Percentiles rank a stretch among this genome's conserved stretches.
phyloP scores from a whole-genome alignment of 495 filamentous ascomycete species.

The Penicillium atrosanguineum region DNA sequence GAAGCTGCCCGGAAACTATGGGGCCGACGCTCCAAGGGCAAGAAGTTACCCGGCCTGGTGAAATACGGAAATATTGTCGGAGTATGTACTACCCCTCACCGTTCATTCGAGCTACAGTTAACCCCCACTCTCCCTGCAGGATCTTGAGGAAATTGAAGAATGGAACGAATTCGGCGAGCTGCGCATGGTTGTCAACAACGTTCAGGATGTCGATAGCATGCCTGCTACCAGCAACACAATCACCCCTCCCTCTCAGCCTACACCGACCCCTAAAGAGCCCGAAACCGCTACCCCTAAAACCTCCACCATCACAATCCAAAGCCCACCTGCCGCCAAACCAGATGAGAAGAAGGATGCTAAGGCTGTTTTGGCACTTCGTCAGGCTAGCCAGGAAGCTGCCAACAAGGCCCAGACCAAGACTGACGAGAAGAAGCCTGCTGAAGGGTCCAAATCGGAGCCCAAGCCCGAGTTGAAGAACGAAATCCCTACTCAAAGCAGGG shows the following conservation, averaged over 20 bases:
- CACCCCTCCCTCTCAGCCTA: constrained; percentile 19
- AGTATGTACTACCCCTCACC: constrained; percentile 52
- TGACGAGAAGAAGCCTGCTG: constrained; percentile 17
- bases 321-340: constrained; percentile 34
- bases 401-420: constrained; percentile 51
- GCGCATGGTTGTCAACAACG: constrained; percentile 68
- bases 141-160: constrained; percentile 90
- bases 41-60: constrained; percentile 85
- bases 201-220: constrained; percentile 36
- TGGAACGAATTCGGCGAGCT: constrained; percentile 99
- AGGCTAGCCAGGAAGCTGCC: constrained; percentile 69
- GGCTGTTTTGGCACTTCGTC: constrained; percentile 56
- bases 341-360: constrained; percentile 33
- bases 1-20: constrained; percentile 88
- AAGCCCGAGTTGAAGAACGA: constrained; percentile 4
- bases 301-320: constrained; percentile 45
- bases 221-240: constrained; percentile 45
- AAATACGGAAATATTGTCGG: constrained; percentile 83
- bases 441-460: constrained; percentile 9
- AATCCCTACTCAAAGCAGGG: background rate
- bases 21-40: constrained; percentile 73
- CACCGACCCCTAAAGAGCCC: constrained; percentile 37
- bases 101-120: constrained; percentile 1
- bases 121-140: constrained; percentile 48
- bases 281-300: constrained; percentile 33